Percentiles rank a stretch among this genome's conserved stretches.
Evolutionary conservation across 768 basidiomycete genomes (phyloP).

Genomic region (Mycena galericulata): DNA sequence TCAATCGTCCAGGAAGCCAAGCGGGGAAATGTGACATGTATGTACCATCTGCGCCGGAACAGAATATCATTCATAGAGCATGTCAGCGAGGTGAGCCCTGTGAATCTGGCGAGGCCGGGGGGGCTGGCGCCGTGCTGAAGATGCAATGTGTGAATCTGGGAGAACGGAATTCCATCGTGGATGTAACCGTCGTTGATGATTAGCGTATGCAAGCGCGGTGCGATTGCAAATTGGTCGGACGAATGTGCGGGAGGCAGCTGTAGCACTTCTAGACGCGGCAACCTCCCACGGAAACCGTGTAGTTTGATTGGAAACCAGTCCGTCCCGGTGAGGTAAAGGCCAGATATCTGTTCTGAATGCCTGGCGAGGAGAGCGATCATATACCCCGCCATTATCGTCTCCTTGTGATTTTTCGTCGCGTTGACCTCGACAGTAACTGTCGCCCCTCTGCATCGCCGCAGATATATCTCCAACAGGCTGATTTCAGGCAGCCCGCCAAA

Average conservation of each 20-base stretch:
- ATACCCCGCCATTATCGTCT: too few species aligned
- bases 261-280: not conserved
- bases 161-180: not conserved
- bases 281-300: not conserved
- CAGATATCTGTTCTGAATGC: not conserved
- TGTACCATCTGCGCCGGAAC: not conserved
- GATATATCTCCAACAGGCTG: not conserved
- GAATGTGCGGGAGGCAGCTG: not conserved
- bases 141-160: not conserved
- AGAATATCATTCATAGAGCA: not conserved
- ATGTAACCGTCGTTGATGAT: not conserved
- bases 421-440: not conserved
- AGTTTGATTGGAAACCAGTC: not conserved
- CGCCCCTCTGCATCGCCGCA: not conserved
- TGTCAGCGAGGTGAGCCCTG: not conserved
- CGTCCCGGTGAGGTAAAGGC: not conserved
- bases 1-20: not conserved
- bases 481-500: not conserved
- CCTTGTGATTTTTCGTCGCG: too few species aligned
- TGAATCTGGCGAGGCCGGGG: not conserved
- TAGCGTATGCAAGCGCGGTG: conserved; percentile 1
- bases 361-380: not conserved
- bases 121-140: not conserved
- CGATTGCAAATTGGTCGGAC: not conserved
- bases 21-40: not conserved